phyloP scores from a whole-genome alignment of 2,329 filamentous ascomycete genomes.

The Alternaria arbusti region DNA sequence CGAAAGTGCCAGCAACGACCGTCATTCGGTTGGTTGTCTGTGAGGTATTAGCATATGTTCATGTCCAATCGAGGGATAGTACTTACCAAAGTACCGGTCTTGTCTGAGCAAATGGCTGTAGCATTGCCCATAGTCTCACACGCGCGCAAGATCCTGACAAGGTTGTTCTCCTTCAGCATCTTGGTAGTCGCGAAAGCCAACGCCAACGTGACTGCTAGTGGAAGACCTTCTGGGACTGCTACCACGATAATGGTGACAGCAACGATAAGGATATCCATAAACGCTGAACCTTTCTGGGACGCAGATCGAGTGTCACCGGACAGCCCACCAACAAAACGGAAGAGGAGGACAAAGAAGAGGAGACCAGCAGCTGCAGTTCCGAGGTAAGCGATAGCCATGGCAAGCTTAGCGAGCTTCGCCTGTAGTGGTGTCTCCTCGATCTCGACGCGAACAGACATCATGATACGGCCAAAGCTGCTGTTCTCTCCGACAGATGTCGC shows the following conservation, averaged over 20 bases:
- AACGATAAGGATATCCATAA: conserved; percentile 52
- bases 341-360: conserved; percentile 49
- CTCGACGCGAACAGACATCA: conserved; percentile 62
- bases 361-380: conserved; percentile 50
- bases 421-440: conserved; percentile 62
- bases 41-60: background rate
- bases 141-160: conserved; percentile 40
- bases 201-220: conserved; percentile 43
- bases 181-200: conserved; percentile 46
- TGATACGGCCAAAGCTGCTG: conserved; percentile 62
- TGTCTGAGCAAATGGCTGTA: conserved; percentile 47
- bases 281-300: conserved; percentile 43
- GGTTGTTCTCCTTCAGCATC: conserved; percentile 46
- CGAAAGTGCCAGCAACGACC: conserved; percentile 49
- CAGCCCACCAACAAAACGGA: conserved; percentile 46
- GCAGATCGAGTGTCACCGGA: conserved; percentile 29
- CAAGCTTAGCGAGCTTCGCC: conserved; percentile 60
- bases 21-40: conserved; percentile 51
- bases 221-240: conserved; percentile 51
- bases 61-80: accelerated
- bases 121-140: conserved; percentile 48
- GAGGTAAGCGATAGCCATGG: conserved; percentile 60
- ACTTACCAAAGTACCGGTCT: conserved; percentile 41
- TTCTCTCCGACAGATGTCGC: conserved; percentile 63
- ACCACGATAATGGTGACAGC: conserved; percentile 53